Evolutionary conservation across 192 early-diverging fungal genomes (phyloP).

Genomic region (Coemansia sp.): DNA sequence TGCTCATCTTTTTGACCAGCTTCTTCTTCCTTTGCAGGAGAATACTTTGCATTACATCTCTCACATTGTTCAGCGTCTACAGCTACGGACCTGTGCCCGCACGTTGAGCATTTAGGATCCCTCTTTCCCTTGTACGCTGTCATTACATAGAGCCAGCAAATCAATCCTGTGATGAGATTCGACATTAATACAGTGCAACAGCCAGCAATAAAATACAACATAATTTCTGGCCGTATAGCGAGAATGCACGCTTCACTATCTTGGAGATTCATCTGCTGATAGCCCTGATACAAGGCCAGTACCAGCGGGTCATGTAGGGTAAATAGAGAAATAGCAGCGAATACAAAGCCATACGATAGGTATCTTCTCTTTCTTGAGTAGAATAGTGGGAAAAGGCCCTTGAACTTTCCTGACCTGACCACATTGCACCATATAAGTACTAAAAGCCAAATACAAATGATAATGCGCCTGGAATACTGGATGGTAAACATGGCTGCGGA

Average conservation of each 20-base stretch:
- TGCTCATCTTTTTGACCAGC: no score
- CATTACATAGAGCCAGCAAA: neutral
- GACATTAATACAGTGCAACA: neutral
- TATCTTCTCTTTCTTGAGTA: neutral
- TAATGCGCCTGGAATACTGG: neutral
- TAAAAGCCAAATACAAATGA: neutral
- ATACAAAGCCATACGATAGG: neutral
- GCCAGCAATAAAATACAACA: neutral
- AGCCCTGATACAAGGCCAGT: neutral
- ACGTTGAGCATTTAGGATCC: no score
- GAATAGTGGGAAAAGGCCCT: neutral
- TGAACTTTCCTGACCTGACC: neutral
- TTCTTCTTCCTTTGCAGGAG: no score
- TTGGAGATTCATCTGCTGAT: neutral
- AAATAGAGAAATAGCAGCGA: neutral
- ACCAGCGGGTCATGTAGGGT: neutral
- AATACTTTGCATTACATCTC: no score
- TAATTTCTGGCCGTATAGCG: neutral
- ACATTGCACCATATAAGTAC: neutral
- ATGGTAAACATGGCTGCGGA: neutral
- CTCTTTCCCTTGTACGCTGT: no score
- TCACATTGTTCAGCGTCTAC: no score
- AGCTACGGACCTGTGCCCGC: no score
- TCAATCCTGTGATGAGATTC: neutral
- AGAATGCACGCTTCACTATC: neutral